A percentile compares a stretch with the other conserved stretches of the same genome.
Evolutionary conservation across 1,284 basidiomycete genomes (phyloP).

Genomic region (Stygiomarasmius scandens): DNA sequence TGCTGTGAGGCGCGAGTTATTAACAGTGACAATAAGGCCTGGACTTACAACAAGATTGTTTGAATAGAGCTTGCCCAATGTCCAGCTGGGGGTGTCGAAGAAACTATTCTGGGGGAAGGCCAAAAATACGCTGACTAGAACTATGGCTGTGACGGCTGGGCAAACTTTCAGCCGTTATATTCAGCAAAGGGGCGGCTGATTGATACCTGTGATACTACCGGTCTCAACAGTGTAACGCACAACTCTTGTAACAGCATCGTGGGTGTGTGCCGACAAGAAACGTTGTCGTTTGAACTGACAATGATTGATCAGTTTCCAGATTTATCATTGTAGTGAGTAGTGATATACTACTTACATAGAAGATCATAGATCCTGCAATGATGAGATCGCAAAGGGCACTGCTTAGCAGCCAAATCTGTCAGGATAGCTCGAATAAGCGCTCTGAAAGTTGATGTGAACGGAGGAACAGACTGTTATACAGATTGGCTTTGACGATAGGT

Average conservation of each 20-base stretch:
- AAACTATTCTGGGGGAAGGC: conserved; percentile 7
- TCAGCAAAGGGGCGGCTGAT: neutral
- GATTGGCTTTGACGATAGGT: conserved; percentile 10
- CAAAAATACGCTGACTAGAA: conserved; percentile 6
- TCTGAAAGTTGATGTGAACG: neutral
- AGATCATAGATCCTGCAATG: too few relatives aligned
- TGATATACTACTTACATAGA: neutral
- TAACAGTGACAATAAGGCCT: neutral
- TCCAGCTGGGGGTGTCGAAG: conserved; percentile 16
- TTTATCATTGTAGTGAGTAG: neutral
- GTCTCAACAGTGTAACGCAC: conserved; percentile 18
- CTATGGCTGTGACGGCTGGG: conserved; percentile 3
- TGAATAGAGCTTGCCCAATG: conserved; percentile 16
- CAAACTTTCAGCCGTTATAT: neutral
- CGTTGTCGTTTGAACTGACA: conserved; percentile 12
- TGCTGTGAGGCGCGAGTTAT: neutral
- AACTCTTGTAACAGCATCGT: conserved; percentile 1
- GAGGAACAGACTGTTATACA: conserved; percentile 7
- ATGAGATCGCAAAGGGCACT: too few relatives aligned
- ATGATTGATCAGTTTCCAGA: too few relatives aligned
- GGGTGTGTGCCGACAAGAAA: neutral
- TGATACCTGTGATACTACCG: too few relatives aligned
- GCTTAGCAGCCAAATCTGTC: conserved; percentile 14
- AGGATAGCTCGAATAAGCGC: neutral
- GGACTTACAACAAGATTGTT: conserved; percentile 13